Conservation (phyloP, 495 filamentous ascomycete species). For the Amphirosellinia nigrospora region DNA sequence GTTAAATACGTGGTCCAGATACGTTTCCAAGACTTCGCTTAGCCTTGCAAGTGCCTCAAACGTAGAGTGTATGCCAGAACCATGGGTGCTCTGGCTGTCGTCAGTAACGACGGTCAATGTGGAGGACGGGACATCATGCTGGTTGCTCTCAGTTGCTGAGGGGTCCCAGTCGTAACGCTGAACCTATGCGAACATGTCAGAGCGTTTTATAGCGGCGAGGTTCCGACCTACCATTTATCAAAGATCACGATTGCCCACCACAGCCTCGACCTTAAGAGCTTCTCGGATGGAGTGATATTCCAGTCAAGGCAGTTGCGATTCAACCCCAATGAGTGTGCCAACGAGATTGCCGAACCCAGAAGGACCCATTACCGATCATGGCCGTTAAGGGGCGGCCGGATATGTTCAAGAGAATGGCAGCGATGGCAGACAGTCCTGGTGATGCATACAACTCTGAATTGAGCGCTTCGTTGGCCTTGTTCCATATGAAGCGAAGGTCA, state of each 20-base stretch:
- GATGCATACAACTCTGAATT: neutral
- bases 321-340: slow-evolving; percentile 1
- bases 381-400: neutral
- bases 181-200: neutral
- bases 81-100: neutral
- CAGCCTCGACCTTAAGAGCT: neutral
- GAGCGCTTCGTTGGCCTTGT: slow-evolving; percentile 6
- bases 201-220: neutral
- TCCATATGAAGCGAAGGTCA: slow-evolving; percentile 5
- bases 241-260: slow-evolving; percentile 7
- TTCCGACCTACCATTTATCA: neutral
- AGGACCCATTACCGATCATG: neutral
- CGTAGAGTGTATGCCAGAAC: neutral
- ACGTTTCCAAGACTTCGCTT: neutral
- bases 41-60: slow-evolving; percentile 2
- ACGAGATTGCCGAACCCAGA: neutral
- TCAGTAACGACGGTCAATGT: neutral
- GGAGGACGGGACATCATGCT: neutral
- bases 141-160: slow-evolving; percentile 2
- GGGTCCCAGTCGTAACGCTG: neutral
- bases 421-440: neutral
- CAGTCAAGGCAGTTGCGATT: slow-evolving; percentile 1
- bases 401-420: slow-evolving; percentile 5
- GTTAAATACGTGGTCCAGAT: neutral
- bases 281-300: neutral